phyloP scores from a whole-genome alignment of 768 basidiomycete species.

The Trametes maxima region DNA sequence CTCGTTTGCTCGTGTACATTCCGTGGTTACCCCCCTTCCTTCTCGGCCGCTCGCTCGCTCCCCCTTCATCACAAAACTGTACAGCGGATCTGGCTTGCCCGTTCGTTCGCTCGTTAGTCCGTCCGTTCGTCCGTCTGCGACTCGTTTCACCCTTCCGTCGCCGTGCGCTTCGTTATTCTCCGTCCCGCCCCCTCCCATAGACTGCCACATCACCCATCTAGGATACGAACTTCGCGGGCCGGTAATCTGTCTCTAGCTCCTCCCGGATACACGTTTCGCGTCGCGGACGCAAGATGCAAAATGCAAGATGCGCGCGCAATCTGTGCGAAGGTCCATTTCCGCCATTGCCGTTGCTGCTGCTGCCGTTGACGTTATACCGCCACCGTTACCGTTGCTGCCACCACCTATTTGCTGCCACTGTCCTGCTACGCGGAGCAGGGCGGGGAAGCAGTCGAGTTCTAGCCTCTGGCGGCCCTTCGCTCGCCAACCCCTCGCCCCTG shows the following conservation, averaged over 20 bases:
- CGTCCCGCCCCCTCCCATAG: slow-evolving; percentile 4
- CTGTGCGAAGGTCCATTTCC: too few relatives aligned
- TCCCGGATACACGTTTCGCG: slow-evolving; percentile 2
- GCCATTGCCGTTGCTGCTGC: too few relatives aligned
- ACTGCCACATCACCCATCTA: slow-evolving; percentile 10
- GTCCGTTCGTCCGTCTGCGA: background rate
- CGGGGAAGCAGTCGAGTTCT: too few relatives aligned
- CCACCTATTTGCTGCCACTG: too few relatives aligned
- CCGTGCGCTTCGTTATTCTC: background rate
- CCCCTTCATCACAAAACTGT: background rate
- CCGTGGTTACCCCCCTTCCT: background rate
- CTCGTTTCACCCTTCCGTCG: background rate
- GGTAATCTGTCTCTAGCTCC: slow-evolving; percentile 3
- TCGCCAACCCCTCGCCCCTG: too few relatives aligned
- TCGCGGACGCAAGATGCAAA: background rate
- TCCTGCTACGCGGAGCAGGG: too few relatives aligned
- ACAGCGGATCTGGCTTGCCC: background rate
- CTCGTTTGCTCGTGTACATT: slow-evolving; percentile 21
- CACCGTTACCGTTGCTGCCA: too few relatives aligned
- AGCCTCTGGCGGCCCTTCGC: too few relatives aligned
- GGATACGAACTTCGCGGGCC: slow-evolving; percentile 7
- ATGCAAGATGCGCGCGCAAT: background rate
- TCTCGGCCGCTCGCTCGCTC: background rate
- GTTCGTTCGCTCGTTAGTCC: background rate
- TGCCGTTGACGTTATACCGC: too few relatives aligned